These are phyloP conservation scores for Acanthamoeba royreba DNA, from an alignment of 208 protist genomes.

Conservation along the genomic window DNA sequence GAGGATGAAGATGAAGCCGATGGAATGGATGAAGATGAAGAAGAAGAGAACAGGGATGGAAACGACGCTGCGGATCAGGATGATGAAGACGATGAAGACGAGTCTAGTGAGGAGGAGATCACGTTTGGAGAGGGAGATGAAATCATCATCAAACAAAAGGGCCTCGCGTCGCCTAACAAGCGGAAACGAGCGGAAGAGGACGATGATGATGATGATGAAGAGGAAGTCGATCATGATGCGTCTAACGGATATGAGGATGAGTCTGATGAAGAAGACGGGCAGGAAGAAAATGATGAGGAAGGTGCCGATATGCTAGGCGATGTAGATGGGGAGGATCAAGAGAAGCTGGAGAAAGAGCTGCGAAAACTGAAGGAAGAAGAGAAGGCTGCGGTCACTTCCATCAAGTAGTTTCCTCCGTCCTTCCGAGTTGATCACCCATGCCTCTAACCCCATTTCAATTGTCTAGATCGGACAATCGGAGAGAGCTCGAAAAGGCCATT, in stretches of 20 bases:
- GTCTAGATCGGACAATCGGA: slow-evolving; percentile 12
- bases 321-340: not conserved
- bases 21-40: not conserved
- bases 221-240: not conserved
- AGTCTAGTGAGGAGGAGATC: not conserved
- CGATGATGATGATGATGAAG: too few species aligned
- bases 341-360: slow-evolving; percentile 36
- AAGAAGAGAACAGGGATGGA: too few species aligned
- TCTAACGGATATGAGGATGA: not conserved
- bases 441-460: too few species aligned
- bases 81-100: too few species aligned
- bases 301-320: not conserved
- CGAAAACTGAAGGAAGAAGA: slow-evolving; percentile 20
- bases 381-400: not conserved
- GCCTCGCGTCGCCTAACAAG: not conserved
- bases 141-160: not conserved
- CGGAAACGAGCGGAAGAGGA: too few species aligned
- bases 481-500: slow-evolving; percentile 12
- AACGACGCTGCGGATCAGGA: too few species aligned
- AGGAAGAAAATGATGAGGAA: not conserved
- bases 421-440: too few species aligned
- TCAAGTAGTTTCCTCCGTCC: too few species aligned
- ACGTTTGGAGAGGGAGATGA: not conserved
- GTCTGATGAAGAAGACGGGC: not conserved
- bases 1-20: not conserved